Evolutionary conservation across 345 rosid species (phyloP).

Genomic region (Gossypium mustelinum): DNA sequence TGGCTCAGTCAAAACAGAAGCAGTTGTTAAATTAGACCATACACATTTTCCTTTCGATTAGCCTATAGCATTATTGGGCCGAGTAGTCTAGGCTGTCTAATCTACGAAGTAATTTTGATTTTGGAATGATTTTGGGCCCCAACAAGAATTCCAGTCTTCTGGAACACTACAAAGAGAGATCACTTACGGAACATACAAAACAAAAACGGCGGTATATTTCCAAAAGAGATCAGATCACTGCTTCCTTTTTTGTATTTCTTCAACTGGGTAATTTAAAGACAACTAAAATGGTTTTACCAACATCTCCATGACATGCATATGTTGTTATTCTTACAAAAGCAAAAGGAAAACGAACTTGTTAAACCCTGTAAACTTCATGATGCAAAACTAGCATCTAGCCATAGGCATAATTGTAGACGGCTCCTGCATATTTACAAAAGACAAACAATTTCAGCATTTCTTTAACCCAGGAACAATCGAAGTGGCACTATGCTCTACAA

Average conservation of each 20-base stretch:
- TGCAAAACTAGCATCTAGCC: too few species aligned
- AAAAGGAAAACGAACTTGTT: too few species aligned
- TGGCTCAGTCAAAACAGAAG: not conserved
- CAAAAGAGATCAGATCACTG: too few species aligned
- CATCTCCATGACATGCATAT: too few species aligned
- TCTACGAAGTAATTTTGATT: not conserved
- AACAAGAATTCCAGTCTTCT: not conserved
- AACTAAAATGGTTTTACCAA: too few species aligned
- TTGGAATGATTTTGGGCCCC: not conserved
- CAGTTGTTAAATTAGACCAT: too few species aligned
- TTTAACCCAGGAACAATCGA: not conserved
- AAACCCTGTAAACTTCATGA: too few species aligned
- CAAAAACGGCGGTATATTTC: too few species aligned
- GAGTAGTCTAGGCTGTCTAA: not conserved
- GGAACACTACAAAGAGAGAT: not conserved
- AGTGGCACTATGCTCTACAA: not conserved
- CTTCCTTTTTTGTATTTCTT: too few species aligned
- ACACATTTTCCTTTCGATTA: too few species aligned
- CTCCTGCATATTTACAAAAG: not conserved
- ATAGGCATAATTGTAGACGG: not conserved
- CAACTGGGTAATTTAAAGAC: too few species aligned
- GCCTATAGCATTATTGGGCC: not conserved
- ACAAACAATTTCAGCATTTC: not conserved
- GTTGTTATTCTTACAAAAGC: too few species aligned
- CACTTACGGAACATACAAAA: not conserved